Evolutionary conservation across 2,329 filamentous ascomycete genomes (phyloP).

Genomic region (Lecanicillium sp.): DNA sequence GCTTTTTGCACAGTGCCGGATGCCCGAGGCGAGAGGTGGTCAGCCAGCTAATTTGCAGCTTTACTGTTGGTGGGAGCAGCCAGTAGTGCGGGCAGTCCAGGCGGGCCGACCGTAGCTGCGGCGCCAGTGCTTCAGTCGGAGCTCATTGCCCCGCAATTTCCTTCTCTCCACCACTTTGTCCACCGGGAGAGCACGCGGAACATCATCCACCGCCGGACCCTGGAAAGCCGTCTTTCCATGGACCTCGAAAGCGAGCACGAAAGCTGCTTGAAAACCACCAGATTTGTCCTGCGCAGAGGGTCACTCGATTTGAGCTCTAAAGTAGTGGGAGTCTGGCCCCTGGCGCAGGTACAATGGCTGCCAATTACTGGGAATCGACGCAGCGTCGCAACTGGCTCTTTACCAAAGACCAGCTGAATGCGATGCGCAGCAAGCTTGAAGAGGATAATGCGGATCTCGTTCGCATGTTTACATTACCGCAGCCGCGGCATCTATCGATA

Average conservation of each 20-base stretch:
- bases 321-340: not conserved
- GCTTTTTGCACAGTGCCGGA: no score
- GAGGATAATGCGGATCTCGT: slow-evolving; percentile 67
- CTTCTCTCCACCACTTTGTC: no score
- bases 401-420: slow-evolving; percentile 68
- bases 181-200: no score
- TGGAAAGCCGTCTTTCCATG: no score
- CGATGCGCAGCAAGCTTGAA: slow-evolving; percentile 67
- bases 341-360: slow-evolving; percentile 60
- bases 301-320: not conserved
- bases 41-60: slow-evolving; percentile 6
- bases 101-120: not conserved
- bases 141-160: slow-evolving; percentile 4
- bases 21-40: not conserved
- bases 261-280: not conserved
- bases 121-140: not conserved
- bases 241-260: no score
- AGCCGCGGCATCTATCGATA: slow-evolving; percentile 74
- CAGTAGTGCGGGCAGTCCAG: not conserved
- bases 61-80: slow-evolving; percentile 1
- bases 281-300: no score
- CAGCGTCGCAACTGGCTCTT: slow-evolving; percentile 89
- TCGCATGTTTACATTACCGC: slow-evolving; percentile 73
- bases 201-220: no score
- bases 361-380: slow-evolving; percentile 94